Conservation (phyloP, 129 eudicot genomes). For the Artemisia annua region DNA sequence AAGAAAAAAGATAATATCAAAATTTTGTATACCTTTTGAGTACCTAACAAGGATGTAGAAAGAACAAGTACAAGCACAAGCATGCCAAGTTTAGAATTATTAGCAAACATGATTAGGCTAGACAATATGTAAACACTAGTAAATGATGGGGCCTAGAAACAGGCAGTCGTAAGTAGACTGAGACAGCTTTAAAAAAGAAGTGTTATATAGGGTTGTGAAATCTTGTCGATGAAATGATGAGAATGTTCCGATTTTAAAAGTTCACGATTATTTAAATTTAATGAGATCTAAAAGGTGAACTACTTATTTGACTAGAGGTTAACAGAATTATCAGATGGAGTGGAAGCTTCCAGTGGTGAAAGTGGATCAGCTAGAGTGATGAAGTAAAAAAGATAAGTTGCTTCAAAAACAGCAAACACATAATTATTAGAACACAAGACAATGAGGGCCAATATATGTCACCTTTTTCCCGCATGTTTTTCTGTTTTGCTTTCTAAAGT, state of each 20-base stretch:
- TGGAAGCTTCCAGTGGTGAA: constrained; percentile 28
- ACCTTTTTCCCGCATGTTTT: constrained; percentile 34
- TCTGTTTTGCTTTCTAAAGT: constrained; percentile 33
- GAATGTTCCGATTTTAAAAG: constrained; percentile 24
- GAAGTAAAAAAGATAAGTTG: constrained; percentile 2
- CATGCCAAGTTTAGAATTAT: constrained; percentile 29
- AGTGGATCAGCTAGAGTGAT: constrained; percentile 29
- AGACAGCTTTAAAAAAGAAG: constrained; percentile 29
- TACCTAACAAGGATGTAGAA: not conserved
- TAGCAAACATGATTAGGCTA: constrained; percentile 19
- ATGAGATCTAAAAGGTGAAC: constrained; percentile 3
- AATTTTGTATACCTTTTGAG: constrained; percentile 5
- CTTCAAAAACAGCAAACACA: constrained; percentile 28
- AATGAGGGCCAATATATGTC: constrained; percentile 25
- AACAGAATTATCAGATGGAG: constrained; percentile 5
- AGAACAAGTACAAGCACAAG: constrained; percentile 28
- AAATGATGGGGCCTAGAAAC: constrained; percentile 30
- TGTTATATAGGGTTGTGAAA: constrained; percentile 13
- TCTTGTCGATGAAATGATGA: constrained; percentile 28
- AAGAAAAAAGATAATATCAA: not conserved
- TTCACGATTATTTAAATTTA: constrained; percentile 5
- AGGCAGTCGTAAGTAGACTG: constrained; percentile 12
- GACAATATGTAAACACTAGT: constrained; percentile 27
- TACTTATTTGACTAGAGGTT: constrained; percentile 6
- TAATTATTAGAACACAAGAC: constrained; percentile 32